Evolutionary conservation across 2,329 filamentous ascomycete species (phyloP).

Genomic region (Hymenoscyphus scutula): DNA sequence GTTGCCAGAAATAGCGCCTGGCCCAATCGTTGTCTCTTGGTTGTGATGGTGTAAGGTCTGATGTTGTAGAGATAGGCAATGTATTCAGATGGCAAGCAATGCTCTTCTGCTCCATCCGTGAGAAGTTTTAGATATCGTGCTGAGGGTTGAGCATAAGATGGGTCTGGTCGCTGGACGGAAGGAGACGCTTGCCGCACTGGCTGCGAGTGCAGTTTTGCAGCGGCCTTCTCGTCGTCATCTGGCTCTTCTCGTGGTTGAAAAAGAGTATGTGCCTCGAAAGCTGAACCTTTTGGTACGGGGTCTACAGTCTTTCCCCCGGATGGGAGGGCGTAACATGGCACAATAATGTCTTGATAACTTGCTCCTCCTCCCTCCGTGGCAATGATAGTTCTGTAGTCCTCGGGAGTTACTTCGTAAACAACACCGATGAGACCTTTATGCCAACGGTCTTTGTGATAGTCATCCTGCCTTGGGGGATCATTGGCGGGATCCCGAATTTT

Average conservation of each 20-base stretch:
- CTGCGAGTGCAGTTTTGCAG: neutral
- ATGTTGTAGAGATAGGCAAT: constrained; percentile 68
- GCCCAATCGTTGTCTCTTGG: constrained; percentile 63
- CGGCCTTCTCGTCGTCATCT: neutral
- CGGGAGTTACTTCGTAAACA: constrained; percentile 86
- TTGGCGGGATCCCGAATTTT: constrained; percentile 44
- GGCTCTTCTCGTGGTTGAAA: constrained; percentile 49
- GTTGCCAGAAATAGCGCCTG: constrained; percentile 57
- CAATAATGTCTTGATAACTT: constrained; percentile 78
- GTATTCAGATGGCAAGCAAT: constrained; percentile 77
- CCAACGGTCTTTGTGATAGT: constrained; percentile 62
- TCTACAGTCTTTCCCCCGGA: constrained; percentile 58
- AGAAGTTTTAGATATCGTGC: constrained; percentile 80
- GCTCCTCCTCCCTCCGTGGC: constrained; percentile 85
- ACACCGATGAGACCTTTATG: constrained; percentile 83
- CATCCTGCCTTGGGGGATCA: constrained; percentile 29
- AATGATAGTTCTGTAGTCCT: constrained; percentile 83
- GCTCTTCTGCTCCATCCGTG: constrained; percentile 73
- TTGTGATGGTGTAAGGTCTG: constrained; percentile 69
- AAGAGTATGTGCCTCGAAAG: constrained; percentile 84
- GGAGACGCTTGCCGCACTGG: neutral
- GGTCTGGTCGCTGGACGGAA: constrained; percentile 53
- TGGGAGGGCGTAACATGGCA: constrained; percentile 72
- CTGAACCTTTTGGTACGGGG: constrained; percentile 55
- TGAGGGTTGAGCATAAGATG: constrained; percentile 77